phyloP scores from a whole-genome alignment of 179 eudicot species.

The Dionaea muscipula region DNA sequence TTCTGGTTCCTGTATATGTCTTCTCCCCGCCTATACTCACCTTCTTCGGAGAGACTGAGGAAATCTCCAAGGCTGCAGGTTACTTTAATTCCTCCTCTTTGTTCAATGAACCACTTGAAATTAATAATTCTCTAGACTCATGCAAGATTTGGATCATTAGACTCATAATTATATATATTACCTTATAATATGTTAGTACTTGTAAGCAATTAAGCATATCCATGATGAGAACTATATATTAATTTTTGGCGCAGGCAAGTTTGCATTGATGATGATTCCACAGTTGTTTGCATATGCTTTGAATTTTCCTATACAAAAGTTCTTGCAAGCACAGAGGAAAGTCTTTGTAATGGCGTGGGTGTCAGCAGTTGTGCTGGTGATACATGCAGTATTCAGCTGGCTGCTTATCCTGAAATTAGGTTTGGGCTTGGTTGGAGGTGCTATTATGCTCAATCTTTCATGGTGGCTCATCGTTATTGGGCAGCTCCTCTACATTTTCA shows the following conservation, averaged over 20 bases:
- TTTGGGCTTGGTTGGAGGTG: constrained; percentile 74
- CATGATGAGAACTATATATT: neutral
- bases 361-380: constrained; percentile 42
- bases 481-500: constrained; percentile 48
- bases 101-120: neutral
- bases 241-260: constrained; percentile 33
- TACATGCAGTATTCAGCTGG: constrained; percentile 56
- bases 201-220: neutral
- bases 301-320: constrained; percentile 71
- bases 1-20: constrained; percentile 49
- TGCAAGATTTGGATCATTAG: no score
- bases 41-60: constrained; percentile 39
- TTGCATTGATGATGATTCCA: constrained; percentile 63
- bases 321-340: constrained; percentile 83
- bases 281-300: constrained; percentile 64
- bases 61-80: constrained; percentile 63
- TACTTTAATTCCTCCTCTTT: neutral
- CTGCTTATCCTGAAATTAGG: constrained; percentile 45
- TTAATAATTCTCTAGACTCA: no score
- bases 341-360: constrained; percentile 54
- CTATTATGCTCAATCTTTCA: constrained; percentile 48
- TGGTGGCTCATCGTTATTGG: constrained; percentile 64
- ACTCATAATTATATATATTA: no score
- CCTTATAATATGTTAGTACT: no score
- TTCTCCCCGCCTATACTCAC: constrained; percentile 54